Evolutionary conservation across 75 land plant species (phyloP), one percentile per base, ranked within the genome.

Genomic region (Adiantum capillusveneris): DNA sequence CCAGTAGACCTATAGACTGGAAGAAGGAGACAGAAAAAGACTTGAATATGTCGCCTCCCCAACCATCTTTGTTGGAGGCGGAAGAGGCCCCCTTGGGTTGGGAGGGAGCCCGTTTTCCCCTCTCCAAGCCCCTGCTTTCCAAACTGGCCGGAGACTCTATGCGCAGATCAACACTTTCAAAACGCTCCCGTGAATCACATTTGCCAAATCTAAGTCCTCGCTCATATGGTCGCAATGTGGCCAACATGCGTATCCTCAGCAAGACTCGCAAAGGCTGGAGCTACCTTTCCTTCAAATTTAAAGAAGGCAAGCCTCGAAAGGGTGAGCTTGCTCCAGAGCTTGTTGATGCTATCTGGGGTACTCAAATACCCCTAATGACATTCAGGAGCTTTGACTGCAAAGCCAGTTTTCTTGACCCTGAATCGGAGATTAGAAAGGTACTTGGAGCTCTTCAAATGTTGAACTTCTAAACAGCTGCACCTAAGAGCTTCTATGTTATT

Each of bases 281-380:
- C 30, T 57, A 31, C 54, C 31, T 65, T 2, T 20, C 58, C 2
- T 20, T 56, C 19, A 21, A 45, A n/a, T 37, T 56, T 14, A 59
- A 28, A 17, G 60, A 65, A 13, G 11, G 22, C 0, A 29, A 24
- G 41, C 59, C 57, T 2, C 49, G 68, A 41, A 65, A 57, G 36
- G 68, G 68, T 42, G 68, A 65, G 51, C 68, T 65, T 27, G 49
- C 68, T 14, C 44, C 16, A 1, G 60, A 65, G 14, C 51, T 65
- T 30, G 58, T 65, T 19, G 25, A 65, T 7, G 59, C 59, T 0
- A 28, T 65, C 1, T 65, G 68, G 68, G 68, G 68, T 3, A 37
- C 11, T 25, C 49, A 42, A 25, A 3, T 22, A 26, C 2, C 25
- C 25, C 27, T 3, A 19, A 27, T 1, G 2, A 2, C 29, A 6